Evolutionary conservation across 2,329 filamentous ascomycete genomes (phyloP), one percentile per base, ranked within the genome.

Genomic region (Hirsutella minnesotensis): DNA sequence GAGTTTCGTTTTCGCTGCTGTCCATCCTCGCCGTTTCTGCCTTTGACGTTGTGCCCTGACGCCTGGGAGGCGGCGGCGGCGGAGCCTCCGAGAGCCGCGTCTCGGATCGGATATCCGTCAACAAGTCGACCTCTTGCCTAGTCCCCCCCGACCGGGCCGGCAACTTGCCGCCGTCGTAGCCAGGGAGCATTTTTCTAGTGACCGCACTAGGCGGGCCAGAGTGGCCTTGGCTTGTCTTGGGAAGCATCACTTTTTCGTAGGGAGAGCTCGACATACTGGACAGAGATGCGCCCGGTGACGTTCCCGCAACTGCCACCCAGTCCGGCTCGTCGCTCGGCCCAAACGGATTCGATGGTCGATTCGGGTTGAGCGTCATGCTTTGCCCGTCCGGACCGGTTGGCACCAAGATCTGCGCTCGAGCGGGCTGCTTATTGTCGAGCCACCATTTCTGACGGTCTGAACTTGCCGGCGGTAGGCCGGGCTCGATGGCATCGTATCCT

Each of bases 271-370:
- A 78, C 46, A 79, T 68, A 54, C 70, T 77, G 2, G 72, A 75
- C 0, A 73, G 66, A 1, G 72, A 74, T 24, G 73, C 59, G 31
- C 72, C 68, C 15, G 74, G 75, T 35, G 69, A 66, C 3, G 70
- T 64, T 27, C 75, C 65, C 19, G 77, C 71, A 5, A 82, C 68
- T 3, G 72, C 73, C 35, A 94, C 78, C 92, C 92, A 96, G 54
- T 95, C 89, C 9, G 82, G 77, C 59, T 94, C 86, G 27, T 81
- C 72, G 2, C 75, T 80, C 1, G 74, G 68, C 1, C 72, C 73
- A 59, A 94, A 96, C 0, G 92, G 92, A 54, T 96, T 96, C 1
- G 83, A 77, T 12, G 79, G 77, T 39, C 86, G 77, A 27, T 77
- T 73, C 1, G 82, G 77, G 57, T 95, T 95, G 19, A 86, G 72